A percentile compares a stretch with the other conserved stretches of the same genome.
phyloP scores from a whole-genome alignment of 1,284 basidiomycete species.

The Ceratobasidium theobromae region DNA sequence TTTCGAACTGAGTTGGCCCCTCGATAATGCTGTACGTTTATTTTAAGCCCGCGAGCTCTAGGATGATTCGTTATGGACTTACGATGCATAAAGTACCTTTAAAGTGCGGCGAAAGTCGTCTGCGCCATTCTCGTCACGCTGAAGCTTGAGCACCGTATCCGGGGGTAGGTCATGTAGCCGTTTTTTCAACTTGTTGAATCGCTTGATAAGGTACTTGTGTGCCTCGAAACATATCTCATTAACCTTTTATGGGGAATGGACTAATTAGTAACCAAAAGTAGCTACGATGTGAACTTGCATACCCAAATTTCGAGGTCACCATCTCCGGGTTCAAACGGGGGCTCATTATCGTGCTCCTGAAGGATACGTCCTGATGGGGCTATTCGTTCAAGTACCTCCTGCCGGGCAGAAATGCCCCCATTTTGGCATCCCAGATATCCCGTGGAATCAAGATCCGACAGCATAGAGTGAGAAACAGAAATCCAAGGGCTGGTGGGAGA shows the following conservation, averaged over 20 bases:
- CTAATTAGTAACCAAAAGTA: background rate
- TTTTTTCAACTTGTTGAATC: background rate
- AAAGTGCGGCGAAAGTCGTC: background rate
- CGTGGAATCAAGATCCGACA: too few species aligned
- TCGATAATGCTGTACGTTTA: too few species aligned
- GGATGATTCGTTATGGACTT: background rate
- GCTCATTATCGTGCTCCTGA: background rate
- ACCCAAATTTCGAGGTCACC: background rate
- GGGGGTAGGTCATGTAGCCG: background rate
- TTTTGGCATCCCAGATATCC: too few species aligned
- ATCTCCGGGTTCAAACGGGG: background rate
- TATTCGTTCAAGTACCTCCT: too few species aligned
- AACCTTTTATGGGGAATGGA: background rate
- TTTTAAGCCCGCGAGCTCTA: too few species aligned
- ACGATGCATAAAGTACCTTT: slow-evolving; percentile 17
- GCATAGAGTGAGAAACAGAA: too few species aligned
- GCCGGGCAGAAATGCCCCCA: too few species aligned
- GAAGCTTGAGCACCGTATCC: background rate
- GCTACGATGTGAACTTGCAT: background rate
- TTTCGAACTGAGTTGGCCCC: too few species aligned
- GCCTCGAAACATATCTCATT: background rate
- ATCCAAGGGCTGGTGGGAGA: too few species aligned
- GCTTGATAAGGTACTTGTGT: slow-evolving; percentile 6
- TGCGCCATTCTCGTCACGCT: background rate
- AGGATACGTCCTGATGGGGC: background rate